These are phyloP conservation scores for Gossypium australe DNA, from an alignment of 345 rosid genomes.

Conservation along the genomic window DNA sequence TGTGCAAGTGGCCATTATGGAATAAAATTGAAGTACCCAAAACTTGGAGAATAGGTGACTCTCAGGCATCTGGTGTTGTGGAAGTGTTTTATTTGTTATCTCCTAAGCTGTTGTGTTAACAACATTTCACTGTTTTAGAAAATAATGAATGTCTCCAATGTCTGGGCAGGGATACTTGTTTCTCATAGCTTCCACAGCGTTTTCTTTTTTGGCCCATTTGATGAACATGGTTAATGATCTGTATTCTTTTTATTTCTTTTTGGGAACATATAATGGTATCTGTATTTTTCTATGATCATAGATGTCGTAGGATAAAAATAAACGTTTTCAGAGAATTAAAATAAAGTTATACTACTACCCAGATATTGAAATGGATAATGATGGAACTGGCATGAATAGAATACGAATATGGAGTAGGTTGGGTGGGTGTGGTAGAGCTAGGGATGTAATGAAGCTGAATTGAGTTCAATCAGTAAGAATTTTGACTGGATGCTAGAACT, in stretches of 20 bases:
- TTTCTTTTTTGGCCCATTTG: background rate
- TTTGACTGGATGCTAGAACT: too few relatives aligned
- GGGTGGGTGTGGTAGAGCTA: too few relatives aligned
- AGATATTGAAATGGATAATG: too few relatives aligned
- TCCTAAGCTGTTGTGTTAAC: conserved; percentile 2
- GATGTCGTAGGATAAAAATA: conserved; percentile 11
- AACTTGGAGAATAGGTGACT: background rate
- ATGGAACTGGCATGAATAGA: too few relatives aligned
- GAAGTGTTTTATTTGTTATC: background rate
- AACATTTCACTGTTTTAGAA: conserved; percentile 3
- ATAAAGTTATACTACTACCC: too few relatives aligned
- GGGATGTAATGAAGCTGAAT: too few relatives aligned
- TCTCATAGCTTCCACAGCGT: conserved; percentile 3
- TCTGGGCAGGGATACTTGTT: background rate
- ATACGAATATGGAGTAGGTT: too few relatives aligned
- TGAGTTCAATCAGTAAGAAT: too few relatives aligned
- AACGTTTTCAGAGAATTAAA: background rate
- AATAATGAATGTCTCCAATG: conserved; percentile 11
- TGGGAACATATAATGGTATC: background rate
- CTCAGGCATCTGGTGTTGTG: background rate
- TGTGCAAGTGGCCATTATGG: background rate
- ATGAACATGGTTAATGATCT: conserved; percentile 4
- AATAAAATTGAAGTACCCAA: background rate
- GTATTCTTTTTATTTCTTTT: background rate
- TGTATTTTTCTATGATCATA: background rate